Conservation (phyloP, 306 rosid genomes). For the peach (Prunus persica) region DNA sequence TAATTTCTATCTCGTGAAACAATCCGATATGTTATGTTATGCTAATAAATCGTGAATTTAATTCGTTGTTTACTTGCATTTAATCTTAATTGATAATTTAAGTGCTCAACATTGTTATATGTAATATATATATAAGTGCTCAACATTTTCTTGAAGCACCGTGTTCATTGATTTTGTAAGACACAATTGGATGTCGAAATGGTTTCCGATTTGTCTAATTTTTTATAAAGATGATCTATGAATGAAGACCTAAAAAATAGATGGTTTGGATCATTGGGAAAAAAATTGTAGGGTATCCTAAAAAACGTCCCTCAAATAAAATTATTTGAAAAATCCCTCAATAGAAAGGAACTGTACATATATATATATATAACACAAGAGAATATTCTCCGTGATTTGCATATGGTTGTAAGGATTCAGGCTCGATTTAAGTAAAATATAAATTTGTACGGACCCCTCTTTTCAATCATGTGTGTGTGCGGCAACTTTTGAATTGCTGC, state of each 20-base stretch:
- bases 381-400: not conserved
- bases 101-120: not conserved
- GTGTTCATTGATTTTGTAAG: no score
- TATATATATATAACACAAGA: not conserved
- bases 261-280: no score
- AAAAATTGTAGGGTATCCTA: no score
- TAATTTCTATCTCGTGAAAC: not conserved
- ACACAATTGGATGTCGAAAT: no score
- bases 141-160: no score
- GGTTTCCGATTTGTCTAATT: no score
- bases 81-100: not conserved
- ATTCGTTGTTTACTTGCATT: not conserved
- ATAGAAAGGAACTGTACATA: no score
- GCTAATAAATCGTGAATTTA: not conserved
- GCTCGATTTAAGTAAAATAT: not conserved
- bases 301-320: no score
- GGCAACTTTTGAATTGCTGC: slow-evolving; percentile 13
- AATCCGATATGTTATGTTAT: not conserved
- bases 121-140: no score
- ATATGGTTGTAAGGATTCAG: not conserved
- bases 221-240: no score
- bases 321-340: no score
- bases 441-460: not conserved
- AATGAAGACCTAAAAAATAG: no score
- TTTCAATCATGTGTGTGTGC: slow-evolving; percentile 1